Conservation (phyloP, 148 eudicot genomes). For the Talinum fruticosum region DNA sequence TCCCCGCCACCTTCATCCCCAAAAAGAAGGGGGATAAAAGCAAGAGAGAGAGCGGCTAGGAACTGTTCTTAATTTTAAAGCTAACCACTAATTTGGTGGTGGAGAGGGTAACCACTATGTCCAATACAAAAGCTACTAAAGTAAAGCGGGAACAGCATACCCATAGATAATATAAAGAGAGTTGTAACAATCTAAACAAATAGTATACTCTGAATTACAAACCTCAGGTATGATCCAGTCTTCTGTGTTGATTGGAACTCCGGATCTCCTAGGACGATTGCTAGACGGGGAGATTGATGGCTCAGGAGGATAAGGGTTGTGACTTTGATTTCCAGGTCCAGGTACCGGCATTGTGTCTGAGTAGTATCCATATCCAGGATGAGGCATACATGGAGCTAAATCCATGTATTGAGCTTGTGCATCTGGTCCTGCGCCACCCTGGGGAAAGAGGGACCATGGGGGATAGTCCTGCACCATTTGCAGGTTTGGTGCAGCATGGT, state of each 20-base stretch:
- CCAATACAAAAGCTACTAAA: neutral
- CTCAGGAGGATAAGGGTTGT: neutral
- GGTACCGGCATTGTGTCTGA: neutral
- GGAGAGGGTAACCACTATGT: neutral
- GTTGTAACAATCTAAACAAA: constrained; percentile 1
- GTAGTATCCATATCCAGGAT: neutral
- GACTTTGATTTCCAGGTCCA: constrained; percentile 1
- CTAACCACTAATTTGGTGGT: neutral
- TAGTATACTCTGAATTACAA: constrained; percentile 3
- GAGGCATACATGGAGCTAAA: neutral
- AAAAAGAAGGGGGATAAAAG: too few relatives aligned
- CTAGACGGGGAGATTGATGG: neutral
- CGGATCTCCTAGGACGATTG: neutral
- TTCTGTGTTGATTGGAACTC: neutral
- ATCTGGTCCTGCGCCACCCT: neutral
- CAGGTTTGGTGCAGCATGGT: neutral
- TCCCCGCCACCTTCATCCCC: too few relatives aligned
- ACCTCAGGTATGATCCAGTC: constrained; percentile 9
- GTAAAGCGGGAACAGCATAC: neutral
- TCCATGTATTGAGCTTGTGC: neutral
- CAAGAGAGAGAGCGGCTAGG: too few relatives aligned
- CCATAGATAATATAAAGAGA: neutral
- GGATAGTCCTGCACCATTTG: neutral
- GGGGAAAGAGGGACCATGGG: neutral
- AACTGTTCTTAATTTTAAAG: too few relatives aligned